These are phyloP conservation scores for Botrytis paeoniae DNA, from an alignment of 2,329 filamentous ascomycete species.

Conservation along the genomic window DNA sequence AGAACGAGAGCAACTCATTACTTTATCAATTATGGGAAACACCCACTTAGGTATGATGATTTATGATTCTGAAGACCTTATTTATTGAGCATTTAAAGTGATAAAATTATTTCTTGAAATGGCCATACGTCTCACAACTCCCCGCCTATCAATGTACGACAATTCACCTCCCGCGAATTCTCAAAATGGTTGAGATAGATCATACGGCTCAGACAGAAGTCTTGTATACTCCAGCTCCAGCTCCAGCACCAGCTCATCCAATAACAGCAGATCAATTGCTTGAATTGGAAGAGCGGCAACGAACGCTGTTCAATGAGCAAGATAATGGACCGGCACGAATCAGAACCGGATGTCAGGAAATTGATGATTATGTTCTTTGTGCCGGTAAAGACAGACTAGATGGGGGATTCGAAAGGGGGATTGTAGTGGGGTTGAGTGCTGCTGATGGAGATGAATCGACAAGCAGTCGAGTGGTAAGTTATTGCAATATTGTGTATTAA, in stretches of 20 bases:
- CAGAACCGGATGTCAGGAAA: slow-evolving; percentile 29
- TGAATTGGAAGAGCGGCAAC: slow-evolving; percentile 28
- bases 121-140: neutral
- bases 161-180: neutral
- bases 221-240: slow-evolving; percentile 28
- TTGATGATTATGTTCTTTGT: slow-evolving; percentile 28
- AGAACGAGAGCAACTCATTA: neutral
- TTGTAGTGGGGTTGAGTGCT: slow-evolving; percentile 35
- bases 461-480: slow-evolving; percentile 35
- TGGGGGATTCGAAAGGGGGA: slow-evolving; percentile 26
- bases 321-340: slow-evolving; percentile 19
- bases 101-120: neutral
- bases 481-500: neutral
- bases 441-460: slow-evolving; percentile 30
- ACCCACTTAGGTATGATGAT: neutral
- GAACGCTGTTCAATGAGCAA: slow-evolving; percentile 24
- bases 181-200: slow-evolving; percentile 25
- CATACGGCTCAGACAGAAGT: slow-evolving; percentile 19
- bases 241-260: slow-evolving; percentile 25
- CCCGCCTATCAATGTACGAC: neutral
- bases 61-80: neutral
- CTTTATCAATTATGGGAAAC: neutral
- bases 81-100: neutral
- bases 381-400: slow-evolving; percentile 21
- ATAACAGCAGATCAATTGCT: slow-evolving; percentile 32